These are phyloP conservation scores for Aspergillus pseudonomiae DNA, from an alignment of 2,329 filamentous ascomycete species.

Conservation along the genomic window DNA sequence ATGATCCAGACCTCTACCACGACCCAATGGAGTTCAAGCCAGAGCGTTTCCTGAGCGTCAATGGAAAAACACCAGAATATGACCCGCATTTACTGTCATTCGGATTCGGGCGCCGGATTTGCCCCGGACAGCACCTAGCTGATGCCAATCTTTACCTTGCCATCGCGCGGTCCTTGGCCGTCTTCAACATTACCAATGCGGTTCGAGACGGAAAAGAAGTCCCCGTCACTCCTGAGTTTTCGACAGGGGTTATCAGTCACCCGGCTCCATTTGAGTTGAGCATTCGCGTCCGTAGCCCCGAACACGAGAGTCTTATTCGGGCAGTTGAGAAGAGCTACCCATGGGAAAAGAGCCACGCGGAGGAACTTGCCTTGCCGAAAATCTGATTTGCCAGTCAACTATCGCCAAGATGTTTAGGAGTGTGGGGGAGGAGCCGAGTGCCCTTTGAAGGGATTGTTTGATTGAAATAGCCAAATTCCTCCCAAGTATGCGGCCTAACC, in stretches of 20 bases:
- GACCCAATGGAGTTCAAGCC: background rate
- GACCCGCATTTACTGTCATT: slow-evolving; percentile 1
- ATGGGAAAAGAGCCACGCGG: slow-evolving; percentile 45
- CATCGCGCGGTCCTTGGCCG: background rate
- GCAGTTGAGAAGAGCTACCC: slow-evolving; percentile 41
- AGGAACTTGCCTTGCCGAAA: background rate
- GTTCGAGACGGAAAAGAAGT: background rate
- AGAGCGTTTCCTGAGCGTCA: background rate
- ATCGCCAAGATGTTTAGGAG: background rate
- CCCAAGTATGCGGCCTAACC: background rate
- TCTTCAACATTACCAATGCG: background rate
- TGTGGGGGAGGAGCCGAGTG: fast-evolving
- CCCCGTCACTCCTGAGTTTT: slow-evolving; percentile 30
- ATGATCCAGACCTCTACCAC: background rate
- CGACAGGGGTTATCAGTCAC: slow-evolving; percentile 36
- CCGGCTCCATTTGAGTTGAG: slow-evolving; percentile 38
- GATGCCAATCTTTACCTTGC: background rate
- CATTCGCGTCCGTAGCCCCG: slow-evolving; percentile 38
- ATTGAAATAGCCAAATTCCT: background rate
- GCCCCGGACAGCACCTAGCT: slow-evolving; percentile 4
- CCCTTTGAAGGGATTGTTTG: background rate
- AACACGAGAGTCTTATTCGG: slow-evolving; percentile 36
- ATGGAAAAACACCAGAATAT: background rate
- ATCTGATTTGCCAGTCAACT: background rate
- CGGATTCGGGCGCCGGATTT: slow-evolving; percentile 7